Conservation (phyloP, 345 rosid genomes). For the Erodium maritimum region DNA sequence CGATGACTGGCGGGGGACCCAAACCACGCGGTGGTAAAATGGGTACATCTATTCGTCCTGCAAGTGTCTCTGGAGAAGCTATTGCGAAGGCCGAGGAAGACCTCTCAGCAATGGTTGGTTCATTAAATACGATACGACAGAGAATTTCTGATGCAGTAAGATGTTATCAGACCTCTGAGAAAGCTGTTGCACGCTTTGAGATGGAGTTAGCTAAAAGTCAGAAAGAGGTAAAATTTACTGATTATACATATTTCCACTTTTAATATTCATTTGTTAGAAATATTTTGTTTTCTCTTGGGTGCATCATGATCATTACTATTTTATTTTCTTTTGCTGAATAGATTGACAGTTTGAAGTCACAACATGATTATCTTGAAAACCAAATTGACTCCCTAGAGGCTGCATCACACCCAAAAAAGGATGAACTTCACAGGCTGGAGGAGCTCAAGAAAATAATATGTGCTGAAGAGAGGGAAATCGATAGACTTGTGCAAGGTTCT, state of each 20-base stretch:
- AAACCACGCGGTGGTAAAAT: conserved; percentile 95
- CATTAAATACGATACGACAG: conserved; percentile 44
- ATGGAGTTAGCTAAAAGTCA: conserved; percentile 84
- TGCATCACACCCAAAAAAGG: conserved; percentile 66
- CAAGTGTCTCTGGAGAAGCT: conserved; percentile 64
- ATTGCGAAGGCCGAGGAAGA: conserved; percentile 61
- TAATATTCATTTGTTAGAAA: conserved; percentile 3
- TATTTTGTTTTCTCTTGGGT: conserved; percentile 10
- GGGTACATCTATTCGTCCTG: conserved; percentile 80
- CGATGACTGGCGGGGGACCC: conserved; percentile 97
- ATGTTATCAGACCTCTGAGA: conserved; percentile 54
- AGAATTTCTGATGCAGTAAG: conserved; percentile 55
- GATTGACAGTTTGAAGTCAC: conserved; percentile 74
- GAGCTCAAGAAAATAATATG: conserved; percentile 49
- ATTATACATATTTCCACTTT: neutral
- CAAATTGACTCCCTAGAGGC: conserved; percentile 71
- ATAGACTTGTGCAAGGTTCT: conserved; percentile 51
- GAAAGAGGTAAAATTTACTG: conserved; percentile 48
- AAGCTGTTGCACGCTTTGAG: conserved; percentile 43
- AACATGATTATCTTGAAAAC: conserved; percentile 55
- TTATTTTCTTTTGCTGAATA: conserved; percentile 18
- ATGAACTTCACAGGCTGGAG: conserved; percentile 52
- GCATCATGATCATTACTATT: conserved; percentile 5
- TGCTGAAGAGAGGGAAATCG: conserved; percentile 64
- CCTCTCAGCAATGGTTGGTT: conserved; percentile 44